phyloP scores from a whole-genome alignment of 306 rosid species.

The Rosa multiflora region DNA sequence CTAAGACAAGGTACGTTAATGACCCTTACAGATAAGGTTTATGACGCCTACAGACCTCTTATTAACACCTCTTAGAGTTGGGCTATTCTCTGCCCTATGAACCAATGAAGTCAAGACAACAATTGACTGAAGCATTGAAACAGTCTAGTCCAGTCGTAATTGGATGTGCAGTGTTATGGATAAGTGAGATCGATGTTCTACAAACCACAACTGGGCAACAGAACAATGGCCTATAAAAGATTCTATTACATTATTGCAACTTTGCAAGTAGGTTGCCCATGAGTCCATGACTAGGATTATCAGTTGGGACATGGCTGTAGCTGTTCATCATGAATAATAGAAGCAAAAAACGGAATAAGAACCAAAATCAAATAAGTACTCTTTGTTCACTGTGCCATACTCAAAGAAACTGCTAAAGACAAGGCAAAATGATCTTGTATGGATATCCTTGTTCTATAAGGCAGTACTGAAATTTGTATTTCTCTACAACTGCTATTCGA shows the following conservation, averaged over 20 bases:
- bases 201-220: background rate
- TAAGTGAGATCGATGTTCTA: too few relatives aligned
- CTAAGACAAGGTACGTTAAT: too few relatives aligned
- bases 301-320: slow-evolving; percentile 24
- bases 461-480: slow-evolving; percentile 25
- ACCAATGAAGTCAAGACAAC: background rate
- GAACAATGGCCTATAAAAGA: slow-evolving; percentile 8
- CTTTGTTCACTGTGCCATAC: slow-evolving; percentile 15
- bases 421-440: slow-evolving; percentile 33
- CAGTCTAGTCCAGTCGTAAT: too few relatives aligned
- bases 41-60: too few relatives aligned
- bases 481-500: slow-evolving; percentile 19
- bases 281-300: slow-evolving; percentile 19
- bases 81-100: background rate
- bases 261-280: slow-evolving; percentile 28
- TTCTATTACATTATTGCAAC: slow-evolving; percentile 27
- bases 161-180: too few relatives aligned
- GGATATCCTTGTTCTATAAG: slow-evolving; percentile 20
- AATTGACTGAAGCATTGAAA: background rate
- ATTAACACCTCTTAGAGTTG: too few relatives aligned
- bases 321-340: slow-evolving; percentile 12
- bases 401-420: slow-evolving; percentile 38
- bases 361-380: slow-evolving; percentile 10
- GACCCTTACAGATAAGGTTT: too few relatives aligned
- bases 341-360: background rate